A percentile compares a stretch with the other conserved stretches of the same genome.
phyloP scores from a whole-genome alignment of 805 yeast species.

The Metschnikowia rubicola region DNA sequence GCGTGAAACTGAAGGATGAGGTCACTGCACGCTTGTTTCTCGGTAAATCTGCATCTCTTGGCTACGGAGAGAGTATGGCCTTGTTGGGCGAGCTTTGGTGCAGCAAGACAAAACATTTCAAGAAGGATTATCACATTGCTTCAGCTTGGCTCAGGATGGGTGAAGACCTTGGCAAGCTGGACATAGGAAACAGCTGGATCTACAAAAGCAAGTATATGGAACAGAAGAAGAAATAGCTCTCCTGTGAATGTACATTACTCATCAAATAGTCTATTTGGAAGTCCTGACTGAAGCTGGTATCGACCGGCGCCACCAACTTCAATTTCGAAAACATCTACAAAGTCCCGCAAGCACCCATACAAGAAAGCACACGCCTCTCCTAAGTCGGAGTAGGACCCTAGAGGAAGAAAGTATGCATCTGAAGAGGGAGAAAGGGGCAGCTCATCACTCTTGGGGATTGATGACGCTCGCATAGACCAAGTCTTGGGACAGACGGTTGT shows the following conservation, averaged over 20 bases:
- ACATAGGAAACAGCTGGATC: slow-evolving; percentile 73
- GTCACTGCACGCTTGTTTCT: slow-evolving; percentile 53
- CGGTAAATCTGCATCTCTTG: slow-evolving; percentile 64
- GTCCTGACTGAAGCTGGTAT: slow-evolving; percentile 14
- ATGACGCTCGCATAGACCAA: slow-evolving; percentile 22
- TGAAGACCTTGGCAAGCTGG: slow-evolving; percentile 55
- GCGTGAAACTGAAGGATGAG: slow-evolving; percentile 48
- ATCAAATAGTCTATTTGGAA: background rate
- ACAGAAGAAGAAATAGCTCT: slow-evolving; percentile 8
- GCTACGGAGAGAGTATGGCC: slow-evolving; percentile 65
- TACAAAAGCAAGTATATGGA: slow-evolving; percentile 60
- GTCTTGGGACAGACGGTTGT: slow-evolving; percentile 31
- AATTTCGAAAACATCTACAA: slow-evolving; percentile 22
- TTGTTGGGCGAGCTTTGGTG: slow-evolving; percentile 71
- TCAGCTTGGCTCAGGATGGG: slow-evolving; percentile 70
- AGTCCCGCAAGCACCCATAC: slow-evolving; percentile 29
- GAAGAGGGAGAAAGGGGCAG: slow-evolving; percentile 21
- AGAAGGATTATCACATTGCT: slow-evolving; percentile 58
- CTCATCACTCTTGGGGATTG: slow-evolving; percentile 3
- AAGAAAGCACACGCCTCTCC: slow-evolving; percentile 32
- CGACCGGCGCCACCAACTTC: slow-evolving; percentile 13
- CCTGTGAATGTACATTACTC: background rate
- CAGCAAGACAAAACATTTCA: slow-evolving; percentile 48
- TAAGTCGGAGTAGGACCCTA: slow-evolving; percentile 35
- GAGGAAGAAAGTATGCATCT: slow-evolving; percentile 32